phyloP scores from a whole-genome alignment of 306 rosid species.

The Corylus avellana region DNA sequence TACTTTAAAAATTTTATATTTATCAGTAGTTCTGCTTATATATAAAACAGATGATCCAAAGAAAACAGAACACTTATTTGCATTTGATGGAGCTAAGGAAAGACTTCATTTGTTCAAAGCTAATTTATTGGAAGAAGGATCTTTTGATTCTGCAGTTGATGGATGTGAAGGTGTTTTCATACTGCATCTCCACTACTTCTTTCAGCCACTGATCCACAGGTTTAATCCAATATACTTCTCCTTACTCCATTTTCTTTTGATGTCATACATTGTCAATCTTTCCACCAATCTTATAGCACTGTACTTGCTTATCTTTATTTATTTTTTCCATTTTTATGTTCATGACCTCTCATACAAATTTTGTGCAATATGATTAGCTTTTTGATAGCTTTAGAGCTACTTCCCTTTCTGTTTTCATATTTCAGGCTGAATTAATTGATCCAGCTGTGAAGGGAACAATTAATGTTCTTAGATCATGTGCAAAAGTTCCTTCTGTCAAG shows the following conservation, averaged over 20 bases:
- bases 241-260: no score
- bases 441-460: constrained; percentile 41
- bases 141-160: constrained; percentile 32
- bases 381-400: no score
- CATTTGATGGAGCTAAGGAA: constrained; percentile 40
- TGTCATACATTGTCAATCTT: no score
- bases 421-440: constrained; percentile 27
- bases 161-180: constrained; percentile 40
- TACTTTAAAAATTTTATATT: no score
- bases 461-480: constrained; percentile 30
- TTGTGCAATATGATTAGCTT: no score
- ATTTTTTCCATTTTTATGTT: no score
- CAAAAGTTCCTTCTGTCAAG: constrained; percentile 5
- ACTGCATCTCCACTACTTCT: constrained; percentile 33
- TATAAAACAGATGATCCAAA: constrained; percentile 19
- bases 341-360: no score
- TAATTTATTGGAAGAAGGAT: constrained; percentile 33
- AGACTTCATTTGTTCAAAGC: constrained; percentile 39
- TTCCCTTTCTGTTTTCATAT: no score
- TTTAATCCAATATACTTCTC: not conserved
- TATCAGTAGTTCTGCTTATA: not conserved
- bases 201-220: constrained; percentile 1
- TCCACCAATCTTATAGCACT: no score
- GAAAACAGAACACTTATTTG: constrained; percentile 32
- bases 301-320: no score